Evolutionary conservation across 257 asterid genomes (phyloP).

Genomic region (Parsonsia alboflavescens): DNA sequence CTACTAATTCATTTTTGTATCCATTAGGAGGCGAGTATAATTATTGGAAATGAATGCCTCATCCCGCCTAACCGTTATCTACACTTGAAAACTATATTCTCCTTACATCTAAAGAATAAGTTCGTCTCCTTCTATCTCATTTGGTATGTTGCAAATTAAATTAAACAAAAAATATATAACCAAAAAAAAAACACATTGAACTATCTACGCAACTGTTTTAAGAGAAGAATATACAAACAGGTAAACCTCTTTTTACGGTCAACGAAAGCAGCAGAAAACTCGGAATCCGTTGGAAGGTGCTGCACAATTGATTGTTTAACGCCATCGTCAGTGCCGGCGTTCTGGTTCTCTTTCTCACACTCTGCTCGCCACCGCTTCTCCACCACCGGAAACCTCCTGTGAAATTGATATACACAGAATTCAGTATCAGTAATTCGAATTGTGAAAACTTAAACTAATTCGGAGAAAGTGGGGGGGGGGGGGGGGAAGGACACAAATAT

Average conservation of each 20-base stretch:
- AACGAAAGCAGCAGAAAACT: conserved; percentile 64
- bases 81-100: neutral
- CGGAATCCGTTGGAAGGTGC: conserved; percentile 50
- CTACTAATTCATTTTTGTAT: neutral
- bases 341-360: conserved; percentile 39
- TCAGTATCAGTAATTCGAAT: neutral
- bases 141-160: neutral
- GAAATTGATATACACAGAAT: neutral
- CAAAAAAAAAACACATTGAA: neutral
- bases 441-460: neutral
- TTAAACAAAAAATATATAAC: conserved; percentile 6
- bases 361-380: conserved; percentile 86
- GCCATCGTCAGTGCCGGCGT: conserved; percentile 21
- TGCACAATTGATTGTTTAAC: conserved; percentile 35
- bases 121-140: neutral
- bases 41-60: neutral
- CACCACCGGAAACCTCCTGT: conserved; percentile 90
- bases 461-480: too few relatives aligned
- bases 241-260: conserved; percentile 70
- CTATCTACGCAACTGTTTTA: neutral
- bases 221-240: neutral
- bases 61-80: neutral
- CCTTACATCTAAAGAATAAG: neutral
- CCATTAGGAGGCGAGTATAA: neutral
- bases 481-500: too few relatives aligned